These are phyloP conservation scores for Xylaria sp. DNA, from an alignment of 2,329 filamentous ascomycete species.

Conservation along the genomic window DNA sequence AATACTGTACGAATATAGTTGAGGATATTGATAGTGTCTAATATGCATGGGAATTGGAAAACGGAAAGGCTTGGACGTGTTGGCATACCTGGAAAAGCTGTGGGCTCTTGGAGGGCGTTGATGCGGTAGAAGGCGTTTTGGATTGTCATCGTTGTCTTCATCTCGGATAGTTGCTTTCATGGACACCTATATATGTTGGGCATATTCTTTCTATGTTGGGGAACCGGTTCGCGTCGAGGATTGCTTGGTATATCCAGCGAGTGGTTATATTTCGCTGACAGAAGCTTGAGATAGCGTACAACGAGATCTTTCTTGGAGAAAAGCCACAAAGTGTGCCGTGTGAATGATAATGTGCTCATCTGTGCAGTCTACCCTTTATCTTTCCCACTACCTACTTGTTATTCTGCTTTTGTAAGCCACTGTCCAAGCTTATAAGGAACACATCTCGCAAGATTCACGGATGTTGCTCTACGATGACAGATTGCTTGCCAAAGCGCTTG, in stretches of 20 bases:
- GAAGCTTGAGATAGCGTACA: background rate
- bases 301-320: background rate
- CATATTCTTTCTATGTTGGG: background rate
- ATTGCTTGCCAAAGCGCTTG: background rate
- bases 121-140: background rate
- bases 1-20: constrained; percentile 27
- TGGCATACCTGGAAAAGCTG: constrained; percentile 5
- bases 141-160: background rate
- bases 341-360: background rate
- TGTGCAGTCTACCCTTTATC: background rate
- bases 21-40: constrained; percentile 5
- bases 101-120: background rate
- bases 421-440: no score
- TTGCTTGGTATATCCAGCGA: background rate
- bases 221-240: background rate
- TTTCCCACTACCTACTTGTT: no score
- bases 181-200: background rate
- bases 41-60: background rate
- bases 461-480: background rate
- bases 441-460: background rate
- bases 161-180: constrained; percentile 6
- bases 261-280: background rate
- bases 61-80: background rate
- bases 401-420: no score
- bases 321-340: background rate